Percentiles rank a stretch among this genome's conserved stretches.
Evolutionary conservation across 805 yeast species (phyloP).

Genomic region (Saccharomycopsis malanga): DNA sequence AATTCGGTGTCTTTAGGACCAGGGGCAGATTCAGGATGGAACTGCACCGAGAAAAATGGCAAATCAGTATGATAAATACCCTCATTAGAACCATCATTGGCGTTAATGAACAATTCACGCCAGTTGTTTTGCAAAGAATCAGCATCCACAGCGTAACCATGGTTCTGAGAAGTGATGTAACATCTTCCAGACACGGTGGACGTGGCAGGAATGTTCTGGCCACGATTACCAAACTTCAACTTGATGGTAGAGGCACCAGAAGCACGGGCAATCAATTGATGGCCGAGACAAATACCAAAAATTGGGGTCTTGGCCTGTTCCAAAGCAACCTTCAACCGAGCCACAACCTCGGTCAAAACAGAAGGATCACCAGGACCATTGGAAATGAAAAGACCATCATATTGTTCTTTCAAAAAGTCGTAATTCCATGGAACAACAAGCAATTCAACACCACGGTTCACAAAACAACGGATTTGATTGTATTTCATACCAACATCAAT

Average conservation of each 20-base stretch:
- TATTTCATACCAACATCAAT: constrained; percentile 97
- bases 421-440: constrained; percentile 95
- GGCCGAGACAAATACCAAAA: constrained; percentile 98
- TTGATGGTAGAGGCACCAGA: constrained; percentile 89
- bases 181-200: constrained; percentile 87
- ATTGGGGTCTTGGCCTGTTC: constrained; percentile 73
- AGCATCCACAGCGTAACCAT: constrained; percentile 94
- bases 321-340: constrained; percentile 50
- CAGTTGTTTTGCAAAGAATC: constrained; percentile 68
- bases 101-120: constrained; percentile 91
- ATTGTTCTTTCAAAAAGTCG: constrained; percentile 71
- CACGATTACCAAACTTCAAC: constrained; percentile 97
- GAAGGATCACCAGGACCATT: constrained; percentile 99
- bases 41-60: constrained; percentile 96
- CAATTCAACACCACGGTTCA: constrained; percentile 91
- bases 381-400: constrained; percentile 92
- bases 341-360: constrained; percentile 63
- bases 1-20: constrained; percentile 99
- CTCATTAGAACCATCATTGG: constrained; percentile 96
- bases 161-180: constrained; percentile 98
- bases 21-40: constrained; percentile 98
- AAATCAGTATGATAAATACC: constrained; percentile 87
- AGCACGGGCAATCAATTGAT: constrained; percentile 92
- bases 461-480: constrained; percentile 96
- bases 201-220: constrained; percentile 96